phyloP scores from a whole-genome alignment of 2,329 filamentous ascomycete genomes.

The Aureobasidium zeae region DNA sequence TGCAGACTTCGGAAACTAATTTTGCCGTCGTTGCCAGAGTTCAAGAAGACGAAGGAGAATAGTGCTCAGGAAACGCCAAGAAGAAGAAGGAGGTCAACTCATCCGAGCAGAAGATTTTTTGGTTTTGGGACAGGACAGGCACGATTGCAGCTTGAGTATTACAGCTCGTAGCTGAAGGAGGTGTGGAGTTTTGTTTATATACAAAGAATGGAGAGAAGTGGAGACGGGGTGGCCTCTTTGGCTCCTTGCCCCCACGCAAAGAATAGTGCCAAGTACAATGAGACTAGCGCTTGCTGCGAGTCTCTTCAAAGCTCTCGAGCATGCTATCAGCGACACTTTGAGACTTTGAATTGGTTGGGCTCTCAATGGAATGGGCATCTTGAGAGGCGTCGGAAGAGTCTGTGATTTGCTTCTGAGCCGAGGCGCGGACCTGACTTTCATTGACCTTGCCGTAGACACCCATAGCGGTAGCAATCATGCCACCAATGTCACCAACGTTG shows the following conservation, averaged over 20 bases:
- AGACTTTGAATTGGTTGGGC: no score
- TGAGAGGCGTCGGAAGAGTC: slow-evolving; percentile 12
- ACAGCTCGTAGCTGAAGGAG: no score
- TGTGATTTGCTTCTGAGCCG: slow-evolving; percentile 43
- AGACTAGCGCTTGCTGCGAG: slow-evolving; percentile 27
- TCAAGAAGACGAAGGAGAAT: no score
- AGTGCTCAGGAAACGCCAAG: no score
- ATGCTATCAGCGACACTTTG: slow-evolving; percentile 29
- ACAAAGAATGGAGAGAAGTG: slow-evolving; percentile 1
- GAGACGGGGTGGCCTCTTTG: no score
- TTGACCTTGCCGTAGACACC: slow-evolving; percentile 92
- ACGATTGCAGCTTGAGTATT: no score
- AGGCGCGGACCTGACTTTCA: slow-evolving; percentile 61
- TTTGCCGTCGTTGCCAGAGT: slow-evolving; percentile 6
- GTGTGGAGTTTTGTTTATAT: no score
- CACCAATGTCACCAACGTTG: slow-evolving; percentile 89
- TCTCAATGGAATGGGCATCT: no score
- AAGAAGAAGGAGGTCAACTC: background rate
- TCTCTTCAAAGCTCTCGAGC: slow-evolving; percentile 33
- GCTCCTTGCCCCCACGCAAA: no score
- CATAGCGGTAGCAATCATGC: slow-evolving; percentile 94
- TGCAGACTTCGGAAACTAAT: background rate
- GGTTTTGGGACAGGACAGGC: no score
- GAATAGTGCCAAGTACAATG: background rate
- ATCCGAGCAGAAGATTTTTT: no score